Percentiles rank a stretch among this genome's conserved stretches.
Conservation (phyloP, 2,329 filamentous ascomycete genomes). For the Nigrospora oryzae region DNA sequence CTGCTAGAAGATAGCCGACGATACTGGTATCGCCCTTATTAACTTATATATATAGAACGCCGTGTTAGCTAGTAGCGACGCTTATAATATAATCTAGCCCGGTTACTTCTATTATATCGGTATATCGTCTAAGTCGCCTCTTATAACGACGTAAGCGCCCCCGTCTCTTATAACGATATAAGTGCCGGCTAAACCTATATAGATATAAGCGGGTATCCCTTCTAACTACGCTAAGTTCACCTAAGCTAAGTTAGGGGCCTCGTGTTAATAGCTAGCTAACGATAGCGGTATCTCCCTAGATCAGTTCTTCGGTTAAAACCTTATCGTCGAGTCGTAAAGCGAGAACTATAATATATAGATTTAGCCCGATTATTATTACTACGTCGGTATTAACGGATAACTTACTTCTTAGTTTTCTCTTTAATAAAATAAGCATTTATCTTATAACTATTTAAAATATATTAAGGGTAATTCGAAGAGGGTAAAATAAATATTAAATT, state of each 20-base stretch:
- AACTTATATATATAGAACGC: conserved; percentile 3
- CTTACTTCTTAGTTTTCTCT: too few relatives aligned
- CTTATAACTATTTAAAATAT: too few relatives aligned
- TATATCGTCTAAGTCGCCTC: not conserved
- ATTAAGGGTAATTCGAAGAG: too few relatives aligned
- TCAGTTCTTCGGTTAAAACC: not conserved
- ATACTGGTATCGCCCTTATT: conserved; percentile 7
- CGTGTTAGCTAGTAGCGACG: not conserved
- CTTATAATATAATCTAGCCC: not conserved
- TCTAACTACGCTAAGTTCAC: not conserved
- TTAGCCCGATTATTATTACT: not conserved
- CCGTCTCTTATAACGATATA: not conserved
- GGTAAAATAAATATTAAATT: too few relatives aligned
- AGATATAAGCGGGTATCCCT: not conserved
- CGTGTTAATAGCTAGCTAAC: not conserved
- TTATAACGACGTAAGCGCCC: not conserved
- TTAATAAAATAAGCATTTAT: too few relatives aligned
- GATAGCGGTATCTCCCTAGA: not conserved
- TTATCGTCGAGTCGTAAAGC: not conserved
- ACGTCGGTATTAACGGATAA: too few relatives aligned
- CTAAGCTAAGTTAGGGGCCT: not conserved
- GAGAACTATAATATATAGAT: not conserved
- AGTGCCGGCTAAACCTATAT: not conserved
- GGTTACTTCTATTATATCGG: not conserved
- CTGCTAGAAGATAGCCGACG: conserved; percentile 7